Percentiles rank a stretch among this genome's conserved stretches.
phyloP scores from a whole-genome alignment of 805 yeast genomes.

The Yarrowia deformans region DNA sequence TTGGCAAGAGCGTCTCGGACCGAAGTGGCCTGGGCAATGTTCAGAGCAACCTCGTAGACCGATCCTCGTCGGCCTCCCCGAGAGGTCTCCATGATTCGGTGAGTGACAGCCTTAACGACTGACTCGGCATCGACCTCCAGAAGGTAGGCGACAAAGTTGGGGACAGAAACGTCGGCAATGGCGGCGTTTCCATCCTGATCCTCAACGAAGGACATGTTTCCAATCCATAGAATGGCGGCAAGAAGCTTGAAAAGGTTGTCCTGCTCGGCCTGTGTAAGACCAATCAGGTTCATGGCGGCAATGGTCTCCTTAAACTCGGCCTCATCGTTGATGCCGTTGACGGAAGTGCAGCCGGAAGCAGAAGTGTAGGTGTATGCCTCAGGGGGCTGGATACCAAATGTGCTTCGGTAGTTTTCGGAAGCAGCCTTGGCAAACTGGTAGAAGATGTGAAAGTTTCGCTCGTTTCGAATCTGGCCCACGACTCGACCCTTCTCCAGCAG shows the following conservation, averaged over 20 bases:
- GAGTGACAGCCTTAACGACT: constrained; percentile 71
- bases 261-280: constrained; percentile 80
- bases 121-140: constrained; percentile 77
- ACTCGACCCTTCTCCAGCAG: constrained; percentile 94
- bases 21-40: constrained; percentile 86
- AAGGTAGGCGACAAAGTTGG: constrained; percentile 91
- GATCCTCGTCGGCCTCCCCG: constrained; percentile 93
- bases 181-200: constrained; percentile 86
- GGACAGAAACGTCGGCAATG: constrained; percentile 85
- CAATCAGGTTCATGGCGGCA: constrained; percentile 87
- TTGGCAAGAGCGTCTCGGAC: constrained; percentile 95
- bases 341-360: constrained; percentile 82
- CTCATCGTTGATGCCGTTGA: constrained; percentile 83
- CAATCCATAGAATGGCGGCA: constrained; percentile 91
- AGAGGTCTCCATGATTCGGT: constrained; percentile 85
- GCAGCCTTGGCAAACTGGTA: constrained; percentile 95
- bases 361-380: constrained; percentile 91
- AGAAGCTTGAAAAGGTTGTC: constrained; percentile 87
- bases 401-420: constrained; percentile 79
- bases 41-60: constrained; percentile 91
- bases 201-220: constrained; percentile 85
- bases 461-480: constrained; percentile 90
- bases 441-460: constrained; percentile 96
- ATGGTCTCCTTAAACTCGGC: constrained; percentile 82
- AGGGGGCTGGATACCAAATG: constrained; percentile 90